Evolutionary conservation across 768 basidiomycete species (phyloP), one percentile per base, ranked within the genome.

Genomic region (Leccinum rimulosum): DNA sequence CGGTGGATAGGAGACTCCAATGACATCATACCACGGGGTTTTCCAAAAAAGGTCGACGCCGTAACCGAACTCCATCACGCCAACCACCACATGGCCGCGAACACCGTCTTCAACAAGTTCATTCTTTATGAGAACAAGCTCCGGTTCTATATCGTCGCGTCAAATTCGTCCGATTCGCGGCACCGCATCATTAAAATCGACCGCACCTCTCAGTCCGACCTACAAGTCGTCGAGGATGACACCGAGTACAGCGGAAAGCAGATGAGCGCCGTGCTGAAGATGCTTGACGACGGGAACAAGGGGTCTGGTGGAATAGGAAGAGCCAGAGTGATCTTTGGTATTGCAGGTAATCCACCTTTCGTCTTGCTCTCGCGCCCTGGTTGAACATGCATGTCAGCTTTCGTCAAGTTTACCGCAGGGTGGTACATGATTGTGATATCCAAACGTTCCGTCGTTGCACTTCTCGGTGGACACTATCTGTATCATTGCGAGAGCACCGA

Each of bases 401-500:
- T 99, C 68, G 86, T 98, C 56, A 84, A 84, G 48, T 98, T 98
- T 71, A 97, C 95, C 2, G 89, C 94, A 1, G 93, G 95, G 9
- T 98, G 93, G 91, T 98, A 98, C 72, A 87, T 98, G 84, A 84
- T 99, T 52, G 74, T 94, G 22, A 87, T 98, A 62, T 84, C 91
- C 50, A 93, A 95, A 70, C 85, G 95, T 45, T 90, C 92, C 8
- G 89, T 94, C 7, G 95, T 98, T 43, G 94, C 95, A 0, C 81
- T 99, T 5, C 78, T 99, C 9, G 97, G 95, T 7, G 96, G 96
- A 0, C 95, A 98, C 70, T 97, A 97, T 67, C 79, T 98, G 43
- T 98, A 95, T 67, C 97, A 98, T 67, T 95, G 93, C 75, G 97
- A 98, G 69, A 88, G 83, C 65, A 91, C 94, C 2, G 90, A 94